Conservation (phyloP, 441 rosid genomes). For the Adansonia rubrostipa region DNA sequence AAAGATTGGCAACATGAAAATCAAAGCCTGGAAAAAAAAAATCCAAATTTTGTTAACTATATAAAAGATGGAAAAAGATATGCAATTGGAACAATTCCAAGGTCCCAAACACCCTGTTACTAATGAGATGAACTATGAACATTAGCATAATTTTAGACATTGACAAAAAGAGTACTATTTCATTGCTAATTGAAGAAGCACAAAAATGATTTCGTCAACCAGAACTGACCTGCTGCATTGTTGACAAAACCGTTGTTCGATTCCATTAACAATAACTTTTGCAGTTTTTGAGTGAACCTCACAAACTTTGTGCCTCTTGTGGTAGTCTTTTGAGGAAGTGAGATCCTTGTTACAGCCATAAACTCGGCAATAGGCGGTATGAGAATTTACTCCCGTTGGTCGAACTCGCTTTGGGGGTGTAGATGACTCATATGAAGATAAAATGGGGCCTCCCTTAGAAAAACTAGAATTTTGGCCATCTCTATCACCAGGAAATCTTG, state of each 20-base stretch:
- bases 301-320: conserved; percentile 71
- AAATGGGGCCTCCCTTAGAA: conserved; percentile 33
- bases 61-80: neutral
- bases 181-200: neutral
- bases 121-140: neutral
- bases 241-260: conserved; percentile 74
- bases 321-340: conserved; percentile 67
- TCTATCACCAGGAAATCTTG: conserved; percentile 49
- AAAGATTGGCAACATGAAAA: neutral
- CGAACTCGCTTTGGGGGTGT: conserved; percentile 49
- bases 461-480: conserved; percentile 38
- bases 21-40: neutral
- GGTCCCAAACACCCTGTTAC: neutral
- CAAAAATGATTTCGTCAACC: conserved; percentile 7
- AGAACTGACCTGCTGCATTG: conserved; percentile 72
- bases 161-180: neutral
- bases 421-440: conserved; percentile 46
- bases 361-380: conserved; percentile 55
- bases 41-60: neutral
- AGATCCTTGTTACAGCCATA: conserved; percentile 72
- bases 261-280: conserved; percentile 64
- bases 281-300: conserved; percentile 68
- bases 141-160: neutral
- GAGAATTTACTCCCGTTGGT: conserved; percentile 31
- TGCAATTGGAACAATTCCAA: neutral